Evolutionary conservation across 805 yeast species (phyloP).

Genomic region (Nakazawaea populi): DNA sequence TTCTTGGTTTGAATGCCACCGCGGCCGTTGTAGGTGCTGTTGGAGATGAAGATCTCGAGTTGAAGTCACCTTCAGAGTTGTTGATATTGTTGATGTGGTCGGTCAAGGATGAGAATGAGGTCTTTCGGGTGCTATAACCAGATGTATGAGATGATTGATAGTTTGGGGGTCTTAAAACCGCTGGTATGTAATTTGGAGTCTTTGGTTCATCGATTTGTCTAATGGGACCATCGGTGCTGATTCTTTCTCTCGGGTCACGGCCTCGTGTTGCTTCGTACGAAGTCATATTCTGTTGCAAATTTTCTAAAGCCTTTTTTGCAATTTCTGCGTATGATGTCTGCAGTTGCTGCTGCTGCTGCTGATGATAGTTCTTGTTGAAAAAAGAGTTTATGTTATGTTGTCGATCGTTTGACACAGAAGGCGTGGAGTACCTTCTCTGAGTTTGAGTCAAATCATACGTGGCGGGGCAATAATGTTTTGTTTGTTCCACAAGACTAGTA

Average conservation of each 20-base stretch:
- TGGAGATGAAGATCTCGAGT: slow-evolving; percentile 3
- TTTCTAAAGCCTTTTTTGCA: slow-evolving; percentile 14
- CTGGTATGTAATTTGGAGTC: slow-evolving; percentile 44
- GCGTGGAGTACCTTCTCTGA: slow-evolving; percentile 28
- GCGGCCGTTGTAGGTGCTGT: neutral
- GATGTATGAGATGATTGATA: neutral
- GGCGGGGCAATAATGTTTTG: slow-evolving; percentile 35
- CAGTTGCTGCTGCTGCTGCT: neutral
- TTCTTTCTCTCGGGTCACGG: slow-evolving; percentile 12
- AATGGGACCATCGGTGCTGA: slow-evolving; percentile 13
- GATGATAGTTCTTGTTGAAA: neutral
- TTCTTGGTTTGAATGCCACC: neutral
- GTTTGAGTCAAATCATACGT: slow-evolving; percentile 38
- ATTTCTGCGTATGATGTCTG: slow-evolving; percentile 1
- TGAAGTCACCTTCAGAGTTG: neutral
- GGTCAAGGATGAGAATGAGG: slow-evolving; percentile 4
- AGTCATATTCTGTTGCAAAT: slow-evolving; percentile 19
- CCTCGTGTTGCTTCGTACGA: neutral
- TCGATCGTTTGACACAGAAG: slow-evolving; percentile 9
- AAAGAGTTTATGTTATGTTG: neutral
- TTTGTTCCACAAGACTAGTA: neutral
- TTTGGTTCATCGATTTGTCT: slow-evolving; percentile 42
- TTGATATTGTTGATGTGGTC: neutral
- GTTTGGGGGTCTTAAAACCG: slow-evolving; percentile 39
- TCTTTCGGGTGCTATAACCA: neutral